These are phyloP conservation scores for Globisporangium canariense DNA, from an alignment of 352 stramenopile species.

Conservation along the genomic window DNA sequence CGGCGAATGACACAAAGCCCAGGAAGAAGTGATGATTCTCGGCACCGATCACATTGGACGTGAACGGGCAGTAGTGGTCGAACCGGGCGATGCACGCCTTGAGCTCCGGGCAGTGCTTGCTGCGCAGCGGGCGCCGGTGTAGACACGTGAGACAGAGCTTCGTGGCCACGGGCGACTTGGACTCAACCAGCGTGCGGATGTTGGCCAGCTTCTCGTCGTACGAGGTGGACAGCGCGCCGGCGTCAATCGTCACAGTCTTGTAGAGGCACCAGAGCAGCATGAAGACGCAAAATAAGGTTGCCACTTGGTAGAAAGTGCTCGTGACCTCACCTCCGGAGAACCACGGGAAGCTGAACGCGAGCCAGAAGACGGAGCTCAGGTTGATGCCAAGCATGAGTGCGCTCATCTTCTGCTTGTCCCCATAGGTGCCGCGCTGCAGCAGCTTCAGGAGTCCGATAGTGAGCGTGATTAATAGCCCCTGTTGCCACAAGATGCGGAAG, in stretches of 20 bases:
- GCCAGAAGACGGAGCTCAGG: conserved; percentile 62
- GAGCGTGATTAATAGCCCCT: conserved; percentile 28
- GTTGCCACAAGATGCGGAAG: conserved; percentile 33
- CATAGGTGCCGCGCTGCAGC: conserved; percentile 59
- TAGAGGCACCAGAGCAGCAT: conserved; percentile 54
- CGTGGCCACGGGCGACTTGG: conserved; percentile 63
- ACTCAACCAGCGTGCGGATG: conserved; percentile 66
- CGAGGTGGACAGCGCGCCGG: conserved; percentile 59
- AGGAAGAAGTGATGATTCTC: conserved; percentile 95
- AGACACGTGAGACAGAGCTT: conserved; percentile 81
- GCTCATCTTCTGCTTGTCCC: conserved; percentile 71
- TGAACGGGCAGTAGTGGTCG: conserved; percentile 85
- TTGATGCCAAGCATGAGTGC: conserved; percentile 75
- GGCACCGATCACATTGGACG: conserved; percentile 92
- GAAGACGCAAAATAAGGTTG: conserved; percentile 22
- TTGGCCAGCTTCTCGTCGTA: conserved; percentile 70
- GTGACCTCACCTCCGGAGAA: conserved; percentile 27
- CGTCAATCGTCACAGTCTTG: conserved; percentile 46
- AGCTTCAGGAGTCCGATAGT: conserved; percentile 46
- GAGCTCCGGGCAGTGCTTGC: conserved; percentile 76
- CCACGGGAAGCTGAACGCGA: conserved; percentile 42
- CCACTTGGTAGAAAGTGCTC: conserved; percentile 27
- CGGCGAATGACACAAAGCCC: conserved; percentile 83
- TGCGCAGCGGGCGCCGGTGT: conserved; percentile 67
- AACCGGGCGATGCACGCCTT: conserved; percentile 81